Evolutionary conservation across 257 asterid genomes (phyloP).

Genomic region (Jaltomata sinuosa): DNA sequence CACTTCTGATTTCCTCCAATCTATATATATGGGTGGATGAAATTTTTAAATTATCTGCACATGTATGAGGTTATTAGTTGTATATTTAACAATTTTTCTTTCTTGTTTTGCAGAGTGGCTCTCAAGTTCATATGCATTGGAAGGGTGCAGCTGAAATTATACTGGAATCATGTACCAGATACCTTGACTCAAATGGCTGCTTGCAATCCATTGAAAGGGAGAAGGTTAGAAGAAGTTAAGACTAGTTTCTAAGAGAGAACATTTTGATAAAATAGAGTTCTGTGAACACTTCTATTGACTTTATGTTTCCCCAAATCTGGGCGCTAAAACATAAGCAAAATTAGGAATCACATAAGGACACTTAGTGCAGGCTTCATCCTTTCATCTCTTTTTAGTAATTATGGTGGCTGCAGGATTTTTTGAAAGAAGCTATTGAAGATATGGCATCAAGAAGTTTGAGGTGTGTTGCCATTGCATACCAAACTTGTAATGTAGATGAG

Average conservation of each 20-base stretch:
- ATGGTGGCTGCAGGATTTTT: constrained; percentile 42
- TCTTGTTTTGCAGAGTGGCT: constrained; percentile 45
- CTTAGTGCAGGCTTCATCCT: neutral
- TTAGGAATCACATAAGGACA: neutral
- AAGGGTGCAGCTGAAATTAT: constrained; percentile 98
- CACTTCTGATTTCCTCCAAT: neutral
- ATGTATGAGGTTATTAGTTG: neutral
- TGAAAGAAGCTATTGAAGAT: constrained; percentile 55
- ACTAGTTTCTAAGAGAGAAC: neutral
- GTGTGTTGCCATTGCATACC: constrained; percentile 89
- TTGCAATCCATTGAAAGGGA: constrained; percentile 46
- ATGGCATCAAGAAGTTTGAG: constrained; percentile 93
- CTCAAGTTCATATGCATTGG: constrained; percentile 85
- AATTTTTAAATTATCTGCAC: neutral
- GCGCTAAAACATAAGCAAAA: neutral
- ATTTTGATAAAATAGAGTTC: neutral
- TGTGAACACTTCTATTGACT: neutral
- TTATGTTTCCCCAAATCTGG: neutral
- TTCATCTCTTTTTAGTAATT: neutral
- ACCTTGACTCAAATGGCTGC: constrained; percentile 50
- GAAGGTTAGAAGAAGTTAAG: constrained; percentile 36
- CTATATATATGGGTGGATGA: neutral
- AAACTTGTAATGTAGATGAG: constrained; percentile 37
- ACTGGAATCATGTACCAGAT: constrained; percentile 54
- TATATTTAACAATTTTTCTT: neutral